Base-by-base conservation (phyloP, 441 rosid genomes). In the Croton setiger region DNA sequence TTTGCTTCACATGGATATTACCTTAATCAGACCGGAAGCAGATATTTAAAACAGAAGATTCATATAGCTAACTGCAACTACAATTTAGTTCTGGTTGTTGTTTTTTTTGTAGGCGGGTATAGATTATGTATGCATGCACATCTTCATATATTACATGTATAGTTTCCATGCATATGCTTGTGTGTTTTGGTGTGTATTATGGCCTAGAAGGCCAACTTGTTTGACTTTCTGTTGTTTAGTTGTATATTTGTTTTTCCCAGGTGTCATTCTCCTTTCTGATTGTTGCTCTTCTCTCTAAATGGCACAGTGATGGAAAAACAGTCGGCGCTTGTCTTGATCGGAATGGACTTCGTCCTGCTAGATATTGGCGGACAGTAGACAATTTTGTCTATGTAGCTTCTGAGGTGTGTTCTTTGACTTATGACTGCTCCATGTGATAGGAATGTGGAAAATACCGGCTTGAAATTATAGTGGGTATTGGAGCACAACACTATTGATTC, bases 331-430 rank as follows among this genome's bases (percentile, higher is more conserved):
- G 95, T 79, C 98, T 96, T 73, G 98, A 96, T 76, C 89, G 99
- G 63, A 96, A 96, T 70, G 99, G 99, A 47, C 99, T 96, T 84
- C 98, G 99, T 71, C 99, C 99, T 54, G 99, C 99, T 80, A 83
- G 99, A 74, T 96, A 96, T 64, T 96, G 99, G 99, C 85, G 87
- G 73, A 96, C 99, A 10, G 76, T 76, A 47, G 99, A 96, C 86
- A 96, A 96, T 85, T 74, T 91, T 60, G 99, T 96, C 64, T 96
- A 96, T 77, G 98, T 96, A 72, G 98, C 99, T 62, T 96, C 99
- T 74, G 99, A 96, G 98, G 99, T 96, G 67, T 63, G 88, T 67
- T 79, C 54, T 75, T 66, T 71, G 74, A 68, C 72, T 58, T 69
- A 66, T 33, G 68, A 45, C 57, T 81, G 58, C 54, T 63, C 58